phyloP scores from a whole-genome alignment of 2,329 filamentous ascomycete species.

The Curvularia hawaiiensis region DNA sequence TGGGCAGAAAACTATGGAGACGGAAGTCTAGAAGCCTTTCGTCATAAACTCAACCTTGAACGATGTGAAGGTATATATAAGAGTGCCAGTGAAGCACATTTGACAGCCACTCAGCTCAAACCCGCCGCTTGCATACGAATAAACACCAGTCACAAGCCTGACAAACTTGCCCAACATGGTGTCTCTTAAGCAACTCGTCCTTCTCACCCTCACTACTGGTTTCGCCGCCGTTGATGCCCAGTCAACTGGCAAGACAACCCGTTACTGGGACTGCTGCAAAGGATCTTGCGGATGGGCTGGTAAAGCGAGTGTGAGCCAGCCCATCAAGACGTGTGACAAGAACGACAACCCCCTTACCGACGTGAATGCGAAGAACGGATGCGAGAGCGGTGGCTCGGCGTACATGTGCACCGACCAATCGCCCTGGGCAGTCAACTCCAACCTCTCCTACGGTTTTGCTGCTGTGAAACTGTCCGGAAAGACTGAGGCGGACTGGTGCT shows the following conservation, averaged over 20 bases:
- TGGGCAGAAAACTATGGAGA: conserved; percentile 9
- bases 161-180: conserved; percentile 25
- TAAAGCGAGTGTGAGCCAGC: conserved; percentile 60
- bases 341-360: conserved; percentile 61
- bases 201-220: conserved; percentile 35
- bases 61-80: conserved; percentile 8
- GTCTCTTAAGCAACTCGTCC: conserved; percentile 35
- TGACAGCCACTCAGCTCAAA: neutral
- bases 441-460: conserved; percentile 68
- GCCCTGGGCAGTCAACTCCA: conserved; percentile 65
- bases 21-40: conserved; percentile 1
- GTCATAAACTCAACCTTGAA: neutral
- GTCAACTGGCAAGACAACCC: conserved; percentile 40
- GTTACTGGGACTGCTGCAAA: conserved; percentile 70
- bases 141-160: neutral
- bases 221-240: conserved; percentile 36
- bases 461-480: conserved; percentile 62
- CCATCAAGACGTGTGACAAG: conserved; percentile 62
- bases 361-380: conserved; percentile 57
- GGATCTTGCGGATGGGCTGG: conserved; percentile 66
- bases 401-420: conserved; percentile 65
- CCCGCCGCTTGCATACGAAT: neutral
- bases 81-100: neutral
- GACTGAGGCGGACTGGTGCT: conserved; percentile 66
- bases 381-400: conserved; percentile 60